phyloP scores from a whole-genome alignment of 768 basidiomycete species.

The Podaxis carcinomalis region DNA sequence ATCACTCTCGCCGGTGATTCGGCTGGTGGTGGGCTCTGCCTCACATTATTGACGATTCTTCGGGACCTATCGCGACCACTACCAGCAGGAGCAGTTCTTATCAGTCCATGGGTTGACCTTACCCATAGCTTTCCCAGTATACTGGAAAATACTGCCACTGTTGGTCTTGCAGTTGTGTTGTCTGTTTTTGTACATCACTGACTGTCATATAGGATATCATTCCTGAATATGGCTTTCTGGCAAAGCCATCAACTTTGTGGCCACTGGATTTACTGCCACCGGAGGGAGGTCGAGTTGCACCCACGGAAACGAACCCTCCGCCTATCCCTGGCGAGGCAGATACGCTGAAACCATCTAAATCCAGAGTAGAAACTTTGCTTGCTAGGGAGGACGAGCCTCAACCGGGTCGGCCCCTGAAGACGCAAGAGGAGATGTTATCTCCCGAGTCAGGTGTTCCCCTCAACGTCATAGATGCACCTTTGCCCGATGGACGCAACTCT shows the following conservation, averaged over 20 bases:
- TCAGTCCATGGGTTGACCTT: slow-evolving; percentile 84
- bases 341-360: slow-evolving; percentile 33
- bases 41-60: slow-evolving; percentile 57
- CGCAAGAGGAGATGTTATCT: slow-evolving; percentile 28
- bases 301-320: slow-evolving; percentile 35
- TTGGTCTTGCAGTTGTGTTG: slow-evolving; percentile 20
- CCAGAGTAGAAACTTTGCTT: slow-evolving; percentile 21
- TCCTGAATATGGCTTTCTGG: slow-evolving; percentile 56
- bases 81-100: slow-evolving; percentile 74
- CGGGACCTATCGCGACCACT: slow-evolving; percentile 66
- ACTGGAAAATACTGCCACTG: slow-evolving; percentile 60
- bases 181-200: neutral
- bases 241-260: slow-evolving; percentile 57
- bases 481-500: neutral
- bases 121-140: slow-evolving; percentile 82
- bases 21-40: slow-evolving; percentile 66
- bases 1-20: slow-evolving; percentile 80
- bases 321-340: slow-evolving; percentile 49
- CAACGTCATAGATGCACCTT: neutral
- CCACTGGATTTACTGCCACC: slow-evolving; percentile 39
- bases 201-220: slow-evolving; percentile 55
- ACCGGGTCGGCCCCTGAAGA: slow-evolving; percentile 17
- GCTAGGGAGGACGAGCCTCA: slow-evolving; percentile 14
- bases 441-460: neutral
- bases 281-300: slow-evolving; percentile 29